A percentile compares a stretch with the other conserved stretches of the same genome.
These are phyloP conservation scores for Fomes fomentarius DNA, from an alignment of 1,284 basidiomycete genomes.

Conservation along the genomic window DNA sequence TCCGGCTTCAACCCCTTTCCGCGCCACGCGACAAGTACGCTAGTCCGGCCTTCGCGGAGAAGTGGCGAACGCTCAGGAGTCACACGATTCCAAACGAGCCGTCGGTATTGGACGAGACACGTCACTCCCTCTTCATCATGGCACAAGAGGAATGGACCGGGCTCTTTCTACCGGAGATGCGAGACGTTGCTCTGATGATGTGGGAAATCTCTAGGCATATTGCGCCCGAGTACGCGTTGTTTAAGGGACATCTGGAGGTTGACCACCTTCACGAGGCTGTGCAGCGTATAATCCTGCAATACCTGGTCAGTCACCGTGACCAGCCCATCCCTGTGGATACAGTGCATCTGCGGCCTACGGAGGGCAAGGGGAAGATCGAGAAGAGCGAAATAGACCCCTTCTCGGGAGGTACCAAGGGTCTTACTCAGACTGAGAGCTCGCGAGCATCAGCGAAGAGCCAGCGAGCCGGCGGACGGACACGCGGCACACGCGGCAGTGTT, in stretches of 20 bases:
- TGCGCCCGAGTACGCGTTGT: background rate
- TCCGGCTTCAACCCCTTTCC: background rate
- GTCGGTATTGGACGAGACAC: background rate
- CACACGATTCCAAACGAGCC: background rate
- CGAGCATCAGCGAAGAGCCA: background rate
- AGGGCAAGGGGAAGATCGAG: background rate
- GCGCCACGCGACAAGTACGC: background rate
- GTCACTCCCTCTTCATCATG: background rate
- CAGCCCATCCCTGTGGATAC: background rate
- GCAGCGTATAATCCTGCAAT: conserved; percentile 9
- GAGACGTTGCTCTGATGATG: background rate
- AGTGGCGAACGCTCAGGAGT: background rate
- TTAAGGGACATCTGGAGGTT: background rate
- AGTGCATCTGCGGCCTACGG: background rate
- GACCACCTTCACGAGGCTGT: conserved; percentile 10
- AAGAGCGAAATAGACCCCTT: background rate
- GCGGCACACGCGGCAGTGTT: too few relatives aligned
- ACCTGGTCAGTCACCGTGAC: conserved; percentile 7
- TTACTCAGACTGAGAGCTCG: background rate
- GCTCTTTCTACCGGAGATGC: background rate
- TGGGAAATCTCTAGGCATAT: background rate
- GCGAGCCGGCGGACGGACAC: too few relatives aligned
- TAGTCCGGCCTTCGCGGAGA: background rate
- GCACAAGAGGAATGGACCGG: background rate
- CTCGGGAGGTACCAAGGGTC: background rate